A percentile compares a stretch with the other conserved stretches of the same genome.
Conservation (phyloP, 148 eudicot species). For the Drosera capensis region DNA sequence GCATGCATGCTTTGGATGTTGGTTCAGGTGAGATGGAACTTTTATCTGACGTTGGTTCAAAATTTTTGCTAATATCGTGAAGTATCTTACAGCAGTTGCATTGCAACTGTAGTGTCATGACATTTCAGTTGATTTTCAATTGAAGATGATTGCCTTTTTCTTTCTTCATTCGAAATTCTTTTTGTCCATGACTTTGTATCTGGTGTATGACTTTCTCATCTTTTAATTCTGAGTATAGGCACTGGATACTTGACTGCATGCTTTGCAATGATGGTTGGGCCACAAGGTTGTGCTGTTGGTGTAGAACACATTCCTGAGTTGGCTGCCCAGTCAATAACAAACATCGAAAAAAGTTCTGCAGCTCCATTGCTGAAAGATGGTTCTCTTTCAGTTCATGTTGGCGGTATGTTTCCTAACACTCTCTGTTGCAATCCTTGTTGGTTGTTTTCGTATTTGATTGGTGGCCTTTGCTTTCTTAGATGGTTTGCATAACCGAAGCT, state of each 20-base stretch:
- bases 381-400: conserved; percentile 58
- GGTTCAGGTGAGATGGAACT: conserved; percentile 75
- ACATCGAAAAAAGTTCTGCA: conserved; percentile 66
- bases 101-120: too few relatives aligned
- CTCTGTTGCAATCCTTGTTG: not conserved
- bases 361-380: conserved; percentile 66
- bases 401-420: conserved; percentile 37
- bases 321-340: conserved; percentile 44
- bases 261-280: conserved; percentile 84
- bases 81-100: too few relatives aligned
- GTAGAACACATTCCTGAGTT: conserved; percentile 92
- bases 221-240: conserved; percentile 25
- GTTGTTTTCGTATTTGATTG: not conserved
- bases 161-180: not conserved
- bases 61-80: too few relatives aligned
- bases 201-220: not conserved
- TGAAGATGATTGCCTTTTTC: too few relatives aligned
- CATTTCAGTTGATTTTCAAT: too few relatives aligned
- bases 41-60: not conserved
- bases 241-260: conserved; percentile 97
- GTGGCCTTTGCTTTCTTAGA: not conserved
- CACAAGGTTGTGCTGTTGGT: conserved; percentile 81
- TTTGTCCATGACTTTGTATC: not conserved
- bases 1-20: conserved; percentile 89
- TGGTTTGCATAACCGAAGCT: too few relatives aligned